These are phyloP conservation scores for Colletotrichum sp. DNA, from an alignment of 2,329 filamentous ascomycete genomes.

Conservation along the genomic window DNA sequence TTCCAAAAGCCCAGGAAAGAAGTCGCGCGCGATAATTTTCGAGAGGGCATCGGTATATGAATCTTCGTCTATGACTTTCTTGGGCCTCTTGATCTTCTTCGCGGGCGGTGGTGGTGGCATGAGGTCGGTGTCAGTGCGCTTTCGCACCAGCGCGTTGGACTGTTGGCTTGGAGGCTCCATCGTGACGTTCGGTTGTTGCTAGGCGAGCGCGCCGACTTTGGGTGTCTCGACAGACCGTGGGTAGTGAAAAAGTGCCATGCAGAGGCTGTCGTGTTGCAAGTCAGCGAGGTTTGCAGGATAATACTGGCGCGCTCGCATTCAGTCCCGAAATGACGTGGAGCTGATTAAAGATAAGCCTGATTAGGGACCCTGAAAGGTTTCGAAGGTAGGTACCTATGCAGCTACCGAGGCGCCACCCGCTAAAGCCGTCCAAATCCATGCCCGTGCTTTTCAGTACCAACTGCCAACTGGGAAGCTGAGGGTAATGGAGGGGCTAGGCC, in stretches of 20 bases:
- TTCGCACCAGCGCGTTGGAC: constrained; percentile 69
- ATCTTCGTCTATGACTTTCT: constrained; percentile 90
- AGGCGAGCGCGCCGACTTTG: not conserved
- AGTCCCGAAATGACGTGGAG: not conserved
- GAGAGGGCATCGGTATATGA: constrained; percentile 89
- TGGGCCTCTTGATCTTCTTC: constrained; percentile 91
- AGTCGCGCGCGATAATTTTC: constrained; percentile 94
- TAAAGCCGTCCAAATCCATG: not conserved
- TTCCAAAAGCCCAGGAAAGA: constrained; percentile 91
- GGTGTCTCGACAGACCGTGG: not conserved
- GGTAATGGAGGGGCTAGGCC: not conserved
- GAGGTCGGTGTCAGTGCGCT: constrained; percentile 70
- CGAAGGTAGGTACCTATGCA: not conserved
- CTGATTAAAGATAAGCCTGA: not conserved
- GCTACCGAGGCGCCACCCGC: not conserved
- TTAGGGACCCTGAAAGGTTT: not conserved
- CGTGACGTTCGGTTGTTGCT: not conserved
- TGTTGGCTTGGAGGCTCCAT: constrained; percentile 41
- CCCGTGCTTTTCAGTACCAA: not conserved
- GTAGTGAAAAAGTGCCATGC: not conserved
- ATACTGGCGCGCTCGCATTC: not conserved
- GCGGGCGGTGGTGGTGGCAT: constrained; percentile 88
- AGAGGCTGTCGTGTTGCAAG: not conserved
- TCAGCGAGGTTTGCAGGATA: not conserved
- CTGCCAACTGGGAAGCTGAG: not conserved